Conservation (phyloP, 176 grass and related monocot genomes). For the Carex littledalei region DNA sequence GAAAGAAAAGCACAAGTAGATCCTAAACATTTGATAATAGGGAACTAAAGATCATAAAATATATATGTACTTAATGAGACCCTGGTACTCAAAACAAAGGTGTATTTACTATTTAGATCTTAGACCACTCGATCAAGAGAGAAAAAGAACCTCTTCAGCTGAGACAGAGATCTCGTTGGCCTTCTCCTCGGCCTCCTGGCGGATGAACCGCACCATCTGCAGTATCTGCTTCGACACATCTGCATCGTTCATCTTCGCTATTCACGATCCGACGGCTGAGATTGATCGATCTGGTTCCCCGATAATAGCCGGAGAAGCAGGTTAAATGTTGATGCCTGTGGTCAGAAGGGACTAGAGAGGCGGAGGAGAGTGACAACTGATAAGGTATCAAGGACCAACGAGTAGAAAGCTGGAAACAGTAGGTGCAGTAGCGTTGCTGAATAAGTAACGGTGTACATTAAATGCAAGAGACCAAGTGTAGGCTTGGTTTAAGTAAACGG, state of each 20-base stretch:
- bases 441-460: background rate
- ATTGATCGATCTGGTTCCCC: slow-evolving; percentile 25
- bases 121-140: background rate
- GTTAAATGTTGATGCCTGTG: background rate
- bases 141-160: slow-evolving; percentile 67
- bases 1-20: background rate
- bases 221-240: slow-evolving; percentile 98
- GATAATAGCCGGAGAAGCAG: slow-evolving; percentile 22
- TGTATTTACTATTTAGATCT: background rate
- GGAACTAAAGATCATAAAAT: background rate
- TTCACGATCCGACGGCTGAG: slow-evolving; percentile 32
- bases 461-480: slow-evolving; percentile 1
- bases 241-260: slow-evolving; percentile 82
- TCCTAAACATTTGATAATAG: background rate
- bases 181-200: slow-evolving; percentile 99
- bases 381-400: slow-evolving; percentile 13
- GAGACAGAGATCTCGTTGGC: slow-evolving; percentile 98
- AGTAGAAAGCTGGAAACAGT: background rate
- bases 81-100: background rate
- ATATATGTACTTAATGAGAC: background rate
- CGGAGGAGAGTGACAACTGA: slow-evolving; percentile 41
- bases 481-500: background rate
- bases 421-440: background rate
- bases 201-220: slow-evolving; percentile 99
- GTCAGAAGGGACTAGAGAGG: background rate